Base-by-base conservation (phyloP, 2,329 filamentous ascomycete genomes). In the Diaporthe caulivora region DNA sequence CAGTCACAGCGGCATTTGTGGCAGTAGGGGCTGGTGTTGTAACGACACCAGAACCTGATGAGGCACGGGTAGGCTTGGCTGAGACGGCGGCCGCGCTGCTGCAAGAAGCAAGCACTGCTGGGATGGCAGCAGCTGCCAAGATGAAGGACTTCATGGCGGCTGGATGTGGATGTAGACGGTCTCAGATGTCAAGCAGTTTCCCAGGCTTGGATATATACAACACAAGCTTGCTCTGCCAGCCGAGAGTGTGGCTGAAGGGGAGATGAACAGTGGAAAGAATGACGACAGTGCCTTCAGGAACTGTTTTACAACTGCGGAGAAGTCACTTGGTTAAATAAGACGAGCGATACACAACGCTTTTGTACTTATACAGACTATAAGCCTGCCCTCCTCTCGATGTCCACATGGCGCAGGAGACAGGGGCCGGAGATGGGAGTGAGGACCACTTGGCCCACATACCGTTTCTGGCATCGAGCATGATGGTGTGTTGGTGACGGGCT, bases 71-170 rank as follows among this genome's bases (percentile, higher is more conserved):
- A 31, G 58, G 49, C 37, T 24, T 67, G 24, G 24, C 37, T 17
- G 53, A 49, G 29, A 47, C 37, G 29, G 34, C n/a, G 53, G 65
- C 37, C 17, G 51, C 51, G 53, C 54, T 70, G 55, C 21, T 62
- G 64, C 64, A 73, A 18, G 49, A 44, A 29, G 70, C 65, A 47
- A 72, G 49, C 18, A 64, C 65, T 8, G 57, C 64, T 15, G 71
- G 65, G 26, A 65, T 21, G 8, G 65, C 73, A n/a, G 42, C 73
- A 42, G 57, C 70, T 21, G 44, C 57, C 34, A 71, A 21, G 29
- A 71, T 31, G 47, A 62, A 42, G 24, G 55, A 53, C 69, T 24
- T 71, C 69, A 71, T 70, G 34, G 8, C 44, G 31, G 34, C 47
- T n/a, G 55, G n/a, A 10, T 3, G 29, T 49, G 69, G 47, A 18